A percentile compares a stretch with the other conserved stretches of the same genome.
Evolutionary conservation across 2,329 filamentous ascomycete species (phyloP).

Genomic region (Fusarium dlaminii): DNA sequence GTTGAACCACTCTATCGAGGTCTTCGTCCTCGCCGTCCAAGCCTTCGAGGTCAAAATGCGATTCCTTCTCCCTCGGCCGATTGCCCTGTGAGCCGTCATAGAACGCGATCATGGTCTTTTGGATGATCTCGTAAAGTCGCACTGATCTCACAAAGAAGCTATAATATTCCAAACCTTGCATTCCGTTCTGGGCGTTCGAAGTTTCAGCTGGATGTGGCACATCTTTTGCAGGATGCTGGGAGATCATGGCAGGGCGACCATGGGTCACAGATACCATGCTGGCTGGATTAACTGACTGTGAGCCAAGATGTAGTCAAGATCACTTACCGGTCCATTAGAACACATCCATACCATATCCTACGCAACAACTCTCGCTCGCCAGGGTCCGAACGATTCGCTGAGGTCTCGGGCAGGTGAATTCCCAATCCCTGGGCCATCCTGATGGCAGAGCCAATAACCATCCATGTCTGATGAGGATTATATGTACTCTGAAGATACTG

Average conservation of each 20-base stretch:
- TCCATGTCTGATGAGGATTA: slow-evolving; percentile 59
- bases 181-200: background rate
- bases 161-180: slow-evolving; percentile 14
- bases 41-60: background rate
- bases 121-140: slow-evolving; percentile 51
- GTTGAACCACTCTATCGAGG: slow-evolving; percentile 44
- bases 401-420: slow-evolving; percentile 54
- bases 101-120: slow-evolving; percentile 44
- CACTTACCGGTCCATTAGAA: slow-evolving; percentile 51
- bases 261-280: slow-evolving; percentile 51
- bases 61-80: slow-evolving; percentile 3
- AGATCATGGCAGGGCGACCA: slow-evolving; percentile 50
- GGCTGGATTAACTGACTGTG: background rate
- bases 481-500: slow-evolving; percentile 61
- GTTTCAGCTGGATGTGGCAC: slow-evolving; percentile 42
- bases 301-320: accelerated
- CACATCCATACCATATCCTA: slow-evolving; percentile 50
- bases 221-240: slow-evolving; percentile 34
- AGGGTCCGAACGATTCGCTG: slow-evolving; percentile 32
- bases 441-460: slow-evolving; percentile 57
- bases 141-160: slow-evolving; percentile 50
- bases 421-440: slow-evolving; percentile 58
- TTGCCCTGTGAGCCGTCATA: slow-evolving; percentile 36
- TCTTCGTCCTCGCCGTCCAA: slow-evolving; percentile 37
- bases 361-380: slow-evolving; percentile 42